Evolutionary conservation across 2,329 filamentous ascomycete species (phyloP).

Genomic region (Davidsoniella neocaledoniae): DNA sequence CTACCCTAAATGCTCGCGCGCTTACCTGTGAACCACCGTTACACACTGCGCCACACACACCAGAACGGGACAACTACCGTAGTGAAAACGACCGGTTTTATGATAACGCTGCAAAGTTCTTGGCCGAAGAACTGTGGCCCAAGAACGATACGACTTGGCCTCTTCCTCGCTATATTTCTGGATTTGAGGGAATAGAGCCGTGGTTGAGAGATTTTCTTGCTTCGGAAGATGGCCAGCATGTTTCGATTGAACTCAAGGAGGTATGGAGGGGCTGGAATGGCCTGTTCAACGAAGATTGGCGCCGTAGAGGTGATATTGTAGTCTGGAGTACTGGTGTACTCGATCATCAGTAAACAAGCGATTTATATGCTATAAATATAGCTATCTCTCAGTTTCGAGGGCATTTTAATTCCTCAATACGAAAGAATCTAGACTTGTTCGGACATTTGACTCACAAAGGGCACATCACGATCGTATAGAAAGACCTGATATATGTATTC

Average conservation of each 20-base stretch:
- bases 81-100: constrained; percentile 93
- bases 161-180: constrained; percentile 41
- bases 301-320: constrained; percentile 37
- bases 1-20: constrained; percentile 61
- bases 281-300: constrained; percentile 44
- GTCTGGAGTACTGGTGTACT: constrained; percentile 32
- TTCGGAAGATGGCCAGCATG: constrained; percentile 20
- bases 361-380: too few relatives aligned
- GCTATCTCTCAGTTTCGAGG: too few relatives aligned
- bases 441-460: too few relatives aligned
- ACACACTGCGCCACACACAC: constrained; percentile 38
- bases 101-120: constrained; percentile 39
- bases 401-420: too few relatives aligned
- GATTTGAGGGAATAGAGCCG: constrained; percentile 40
- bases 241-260: constrained; percentile 26
- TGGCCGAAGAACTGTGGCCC: constrained; percentile 33
- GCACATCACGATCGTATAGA: too few relatives aligned
- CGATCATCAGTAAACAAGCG: too few relatives aligned
- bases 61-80: constrained; percentile 50
- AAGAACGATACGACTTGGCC: constrained; percentile 16
- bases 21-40: constrained; percentile 83
- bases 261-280: constrained; percentile 44
- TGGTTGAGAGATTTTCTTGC: constrained; percentile 29
- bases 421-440: too few relatives aligned
- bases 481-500: too few relatives aligned